Percentiles rank a stretch among this genome's conserved stretches.
These are phyloP conservation scores for Exophiala bonariae DNA, from an alignment of 2,329 filamentous ascomycete genomes.

Conservation along the genomic window DNA sequence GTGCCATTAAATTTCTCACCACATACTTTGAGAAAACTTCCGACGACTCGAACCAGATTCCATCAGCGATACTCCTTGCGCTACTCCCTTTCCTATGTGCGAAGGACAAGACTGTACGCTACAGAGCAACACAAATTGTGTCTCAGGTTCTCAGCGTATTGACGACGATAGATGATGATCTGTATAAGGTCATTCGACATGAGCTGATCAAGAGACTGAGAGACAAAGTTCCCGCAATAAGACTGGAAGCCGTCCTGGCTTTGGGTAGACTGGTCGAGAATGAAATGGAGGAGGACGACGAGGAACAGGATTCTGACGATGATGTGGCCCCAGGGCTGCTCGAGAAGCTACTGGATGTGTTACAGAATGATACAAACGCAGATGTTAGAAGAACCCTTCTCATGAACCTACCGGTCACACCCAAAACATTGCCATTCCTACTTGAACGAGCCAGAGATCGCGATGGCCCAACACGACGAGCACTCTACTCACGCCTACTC, in stretches of 20 bases:
- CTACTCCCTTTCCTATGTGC: slow-evolving; percentile 73
- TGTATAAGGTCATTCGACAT: slow-evolving; percentile 79
- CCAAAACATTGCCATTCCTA: slow-evolving; percentile 78
- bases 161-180: slow-evolving; percentile 85
- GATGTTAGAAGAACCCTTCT: slow-evolving; percentile 88
- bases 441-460: slow-evolving; percentile 88
- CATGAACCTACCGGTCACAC: slow-evolving; percentile 83
- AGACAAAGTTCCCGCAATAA: slow-evolving; percentile 91
- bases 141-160: slow-evolving; percentile 91
- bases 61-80: slow-evolving; percentile 63
- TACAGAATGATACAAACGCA: slow-evolving; percentile 91
- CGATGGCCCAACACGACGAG: slow-evolving; percentile 78
- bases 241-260: slow-evolving; percentile 87
- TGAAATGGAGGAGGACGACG: slow-evolving; percentile 64
- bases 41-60: slow-evolving; percentile 76
- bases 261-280: slow-evolving; percentile 82
- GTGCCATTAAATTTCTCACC: slow-evolving; percentile 81
- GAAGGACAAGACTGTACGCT: slow-evolving; percentile 92
- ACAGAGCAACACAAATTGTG: slow-evolving; percentile 83
- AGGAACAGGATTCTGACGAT: slow-evolving; percentile 55
- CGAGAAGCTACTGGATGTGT: slow-evolving; percentile 79
- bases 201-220: slow-evolving; percentile 81
- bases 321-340: slow-evolving; percentile 68
- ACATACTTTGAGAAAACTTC: slow-evolving; percentile 85
- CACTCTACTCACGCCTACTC: slow-evolving; percentile 82